Evolutionary conservation across 495 filamentous ascomycete genomes (phyloP).

Genomic region (Penicillium coffeae): DNA sequence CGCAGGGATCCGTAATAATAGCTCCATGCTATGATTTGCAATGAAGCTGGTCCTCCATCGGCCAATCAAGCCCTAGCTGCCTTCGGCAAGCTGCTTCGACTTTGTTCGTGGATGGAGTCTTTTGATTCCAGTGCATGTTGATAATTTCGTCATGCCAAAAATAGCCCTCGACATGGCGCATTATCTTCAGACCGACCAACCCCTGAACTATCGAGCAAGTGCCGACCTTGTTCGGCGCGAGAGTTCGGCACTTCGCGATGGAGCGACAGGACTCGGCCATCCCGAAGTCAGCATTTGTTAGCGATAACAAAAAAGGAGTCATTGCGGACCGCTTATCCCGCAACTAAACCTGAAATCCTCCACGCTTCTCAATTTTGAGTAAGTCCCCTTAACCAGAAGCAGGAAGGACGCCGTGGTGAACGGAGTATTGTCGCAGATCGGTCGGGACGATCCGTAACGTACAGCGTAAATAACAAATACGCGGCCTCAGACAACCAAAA

Average conservation of each 20-base stretch:
- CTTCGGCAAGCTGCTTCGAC: background rate
- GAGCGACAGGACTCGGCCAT: too few relatives aligned
- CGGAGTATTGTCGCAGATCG: slow-evolving; percentile 7
- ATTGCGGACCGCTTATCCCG: too few relatives aligned
- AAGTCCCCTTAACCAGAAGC: background rate
- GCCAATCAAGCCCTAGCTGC: background rate
- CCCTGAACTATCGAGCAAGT: background rate
- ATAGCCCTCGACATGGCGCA: background rate
- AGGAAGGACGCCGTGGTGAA: background rate
- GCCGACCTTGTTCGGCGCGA: background rate
- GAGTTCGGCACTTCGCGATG: too few relatives aligned
- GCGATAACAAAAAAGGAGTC: too few relatives aligned
- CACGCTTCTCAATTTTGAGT: background rate
- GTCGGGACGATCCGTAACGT: slow-evolving; percentile 10
- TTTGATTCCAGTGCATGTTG: background rate
- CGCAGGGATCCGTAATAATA: too few relatives aligned
- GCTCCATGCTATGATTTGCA: background rate
- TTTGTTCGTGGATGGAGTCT: background rate
- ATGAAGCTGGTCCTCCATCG: background rate
- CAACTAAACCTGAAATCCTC: too few relatives aligned
- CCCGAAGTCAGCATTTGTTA: too few relatives aligned
- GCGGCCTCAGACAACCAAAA: too few relatives aligned
- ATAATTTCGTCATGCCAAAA: background rate
- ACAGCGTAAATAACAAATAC: background rate
- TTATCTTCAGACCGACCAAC: background rate